phyloP scores from a whole-genome alignment of 768 basidiomycete species.

The Pulveroboletus sp. region DNA sequence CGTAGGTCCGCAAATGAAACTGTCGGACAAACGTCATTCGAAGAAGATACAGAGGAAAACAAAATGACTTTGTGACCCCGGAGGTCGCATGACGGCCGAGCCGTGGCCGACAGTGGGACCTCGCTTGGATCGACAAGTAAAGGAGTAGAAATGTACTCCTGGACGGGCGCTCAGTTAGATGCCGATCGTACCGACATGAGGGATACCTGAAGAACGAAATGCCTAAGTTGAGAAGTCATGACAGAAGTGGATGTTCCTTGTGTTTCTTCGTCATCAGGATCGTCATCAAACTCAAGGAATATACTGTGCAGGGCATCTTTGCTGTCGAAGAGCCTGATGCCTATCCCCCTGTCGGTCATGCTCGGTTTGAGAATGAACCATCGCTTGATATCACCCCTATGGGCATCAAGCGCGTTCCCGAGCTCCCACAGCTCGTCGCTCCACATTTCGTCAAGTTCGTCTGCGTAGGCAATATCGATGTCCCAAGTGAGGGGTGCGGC shows the following conservation, averaged over 20 bases:
- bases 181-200: neutral
- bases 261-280: slow-evolving; percentile 47
- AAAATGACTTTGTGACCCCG: slow-evolving; percentile 57
- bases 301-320: slow-evolving; percentile 68
- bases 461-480: slow-evolving; percentile 81
- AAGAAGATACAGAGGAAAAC: neutral
- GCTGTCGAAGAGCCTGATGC: slow-evolving; percentile 83
- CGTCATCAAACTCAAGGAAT: slow-evolving; percentile 74
- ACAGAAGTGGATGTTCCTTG: slow-evolving; percentile 49
- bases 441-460: slow-evolving; percentile 94
- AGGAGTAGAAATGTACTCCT: slow-evolving; percentile 86
- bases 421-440: slow-evolving; percentile 91
- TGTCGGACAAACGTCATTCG: slow-evolving; percentile 32
- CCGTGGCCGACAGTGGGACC: slow-evolving; percentile 22
- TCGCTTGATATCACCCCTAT: slow-evolving; percentile 17
- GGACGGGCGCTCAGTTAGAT: slow-evolving; percentile 3
- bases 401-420: slow-evolving; percentile 49
- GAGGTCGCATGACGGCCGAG: slow-evolving; percentile 20
- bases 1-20: slow-evolving; percentile 95
- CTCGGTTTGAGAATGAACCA: slow-evolving; percentile 99
- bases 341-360: slow-evolving; percentile 95
- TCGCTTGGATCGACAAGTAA: slow-evolving; percentile 71
- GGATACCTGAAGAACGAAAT: slow-evolving; percentile 91
- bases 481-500: slow-evolving; percentile 75
- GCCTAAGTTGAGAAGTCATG: slow-evolving; percentile 80